phyloP scores from a whole-genome alignment of 2,329 filamentous ascomycete species.

The Trichoderma sp. region DNA sequence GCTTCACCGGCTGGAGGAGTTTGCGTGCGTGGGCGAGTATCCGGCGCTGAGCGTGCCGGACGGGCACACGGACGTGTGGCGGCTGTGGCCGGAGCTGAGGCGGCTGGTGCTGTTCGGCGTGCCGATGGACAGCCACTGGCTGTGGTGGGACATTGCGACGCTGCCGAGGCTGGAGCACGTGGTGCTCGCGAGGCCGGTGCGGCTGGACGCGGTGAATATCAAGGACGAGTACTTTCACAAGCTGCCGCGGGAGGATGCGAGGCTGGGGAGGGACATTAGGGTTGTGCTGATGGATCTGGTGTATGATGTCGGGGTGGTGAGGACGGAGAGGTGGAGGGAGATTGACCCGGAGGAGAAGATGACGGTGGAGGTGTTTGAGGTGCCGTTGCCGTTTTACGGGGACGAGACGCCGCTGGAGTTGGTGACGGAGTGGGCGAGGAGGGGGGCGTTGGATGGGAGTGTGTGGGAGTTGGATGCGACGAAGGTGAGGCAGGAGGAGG shows the following conservation, averaged over 20 bases:
- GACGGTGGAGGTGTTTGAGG: slow-evolving; percentile 38
- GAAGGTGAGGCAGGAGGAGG: slow-evolving; percentile 4
- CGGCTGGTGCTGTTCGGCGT: slow-evolving; percentile 43
- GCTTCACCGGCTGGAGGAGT: slow-evolving; percentile 45
- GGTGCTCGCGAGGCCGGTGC: slow-evolving; percentile 40
- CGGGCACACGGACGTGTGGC: slow-evolving; percentile 40
- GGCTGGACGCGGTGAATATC: slow-evolving; percentile 34
- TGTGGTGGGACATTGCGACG: slow-evolving; percentile 40
- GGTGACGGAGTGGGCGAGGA: slow-evolving; percentile 42
- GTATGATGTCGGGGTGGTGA: slow-evolving; percentile 25
- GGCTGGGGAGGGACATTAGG: slow-evolving; percentile 29
- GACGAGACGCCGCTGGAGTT: slow-evolving; percentile 31
- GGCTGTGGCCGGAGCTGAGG: slow-evolving; percentile 41
- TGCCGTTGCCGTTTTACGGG: slow-evolving; percentile 39
- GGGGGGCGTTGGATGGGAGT: slow-evolving; percentile 39
- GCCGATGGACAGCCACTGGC: slow-evolving; percentile 35
- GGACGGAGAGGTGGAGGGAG: slow-evolving; percentile 32
- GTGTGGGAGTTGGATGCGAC: slow-evolving; percentile 36
- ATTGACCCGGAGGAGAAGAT: slow-evolving; percentile 37
- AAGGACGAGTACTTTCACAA: slow-evolving; percentile 42
- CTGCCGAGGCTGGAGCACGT: slow-evolving; percentile 39
- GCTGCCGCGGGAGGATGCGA: slow-evolving; percentile 28
- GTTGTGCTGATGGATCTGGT: slow-evolving; percentile 34
- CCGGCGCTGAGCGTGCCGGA: slow-evolving; percentile 38
- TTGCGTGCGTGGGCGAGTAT: slow-evolving; percentile 47